Evolutionary conservation across 257 asterid species (phyloP).

Genomic region (Phtheirospermum japonicum): DNA sequence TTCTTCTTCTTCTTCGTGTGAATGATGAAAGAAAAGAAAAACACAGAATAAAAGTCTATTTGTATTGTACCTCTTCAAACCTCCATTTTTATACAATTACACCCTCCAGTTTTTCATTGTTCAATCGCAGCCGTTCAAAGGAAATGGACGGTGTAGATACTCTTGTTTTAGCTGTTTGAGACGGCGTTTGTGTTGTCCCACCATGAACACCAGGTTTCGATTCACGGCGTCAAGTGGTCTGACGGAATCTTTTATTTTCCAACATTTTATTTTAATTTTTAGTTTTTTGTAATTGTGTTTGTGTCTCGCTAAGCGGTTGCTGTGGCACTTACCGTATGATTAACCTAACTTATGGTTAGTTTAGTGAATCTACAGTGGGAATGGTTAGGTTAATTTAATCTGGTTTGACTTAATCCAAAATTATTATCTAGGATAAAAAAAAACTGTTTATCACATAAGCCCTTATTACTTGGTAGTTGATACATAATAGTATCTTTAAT

Average conservation of each 20-base stretch:
- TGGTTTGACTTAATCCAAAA: too few species aligned
- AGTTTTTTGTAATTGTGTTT: neutral
- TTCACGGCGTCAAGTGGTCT: constrained; percentile 36
- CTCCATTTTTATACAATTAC: constrained; percentile 44
- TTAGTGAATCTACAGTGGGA: too few species aligned
- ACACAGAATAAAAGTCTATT: constrained; percentile 33
- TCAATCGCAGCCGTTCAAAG: constrained; percentile 34
- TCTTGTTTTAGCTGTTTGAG: constrained; percentile 33
- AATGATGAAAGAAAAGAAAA: constrained; percentile 30
- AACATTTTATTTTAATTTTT: constrained; percentile 14
- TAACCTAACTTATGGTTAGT: constrained; percentile 22
- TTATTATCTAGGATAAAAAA: too few species aligned
- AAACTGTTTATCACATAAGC: too few species aligned
- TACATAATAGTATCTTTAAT: too few species aligned
- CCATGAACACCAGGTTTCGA: too few species aligned
- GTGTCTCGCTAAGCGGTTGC: constrained; percentile 6
- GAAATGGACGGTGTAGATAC: constrained; percentile 38
- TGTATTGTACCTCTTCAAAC: constrained; percentile 40
- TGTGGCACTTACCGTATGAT: neutral
- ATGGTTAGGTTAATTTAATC: too few species aligned
- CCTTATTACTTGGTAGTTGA: too few species aligned
- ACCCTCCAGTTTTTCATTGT: constrained; percentile 30
- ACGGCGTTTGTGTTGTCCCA: constrained; percentile 35
- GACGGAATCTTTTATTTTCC: constrained; percentile 41
- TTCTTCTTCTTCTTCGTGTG: constrained; percentile 31